These are phyloP conservation scores for Rubia yunnanensis DNA, from an alignment of 257 asterid genomes.

Conservation along the genomic window DNA sequence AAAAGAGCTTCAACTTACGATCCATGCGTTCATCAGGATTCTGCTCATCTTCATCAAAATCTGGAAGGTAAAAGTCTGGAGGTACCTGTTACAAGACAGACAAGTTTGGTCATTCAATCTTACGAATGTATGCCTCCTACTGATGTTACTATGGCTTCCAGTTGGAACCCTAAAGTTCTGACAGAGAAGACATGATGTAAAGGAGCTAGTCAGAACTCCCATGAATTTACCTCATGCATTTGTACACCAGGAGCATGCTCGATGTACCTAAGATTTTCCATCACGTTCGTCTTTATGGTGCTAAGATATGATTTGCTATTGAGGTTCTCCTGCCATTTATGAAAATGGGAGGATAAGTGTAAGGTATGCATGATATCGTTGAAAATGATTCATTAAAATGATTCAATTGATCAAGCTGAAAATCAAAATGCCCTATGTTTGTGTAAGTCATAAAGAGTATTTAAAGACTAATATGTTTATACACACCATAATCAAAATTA, in stretches of 20 bases:
- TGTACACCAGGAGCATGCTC: slow-evolving; percentile 99
- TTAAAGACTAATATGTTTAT: background rate
- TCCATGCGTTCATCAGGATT: slow-evolving; percentile 79
- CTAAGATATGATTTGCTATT: slow-evolving; percentile 87
- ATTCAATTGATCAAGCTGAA: background rate
- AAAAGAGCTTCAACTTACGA: slow-evolving; percentile 49
- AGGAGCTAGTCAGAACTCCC: background rate
- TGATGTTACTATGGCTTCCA: background rate
- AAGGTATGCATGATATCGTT: background rate
- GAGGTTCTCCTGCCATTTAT: slow-evolving; percentile 74
- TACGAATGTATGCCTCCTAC: background rate
- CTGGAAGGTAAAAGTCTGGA: slow-evolving; percentile 92
- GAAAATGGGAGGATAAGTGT: slow-evolving; percentile 14
- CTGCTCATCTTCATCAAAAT: slow-evolving; percentile 76
- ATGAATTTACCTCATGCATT: slow-evolving; percentile 78
- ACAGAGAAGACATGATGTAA: background rate
- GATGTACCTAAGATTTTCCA: slow-evolving; percentile 82
- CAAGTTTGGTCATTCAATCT: background rate
- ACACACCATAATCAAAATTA: slow-evolving; percentile 8
- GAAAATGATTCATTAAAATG: background rate
- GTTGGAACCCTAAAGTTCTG: background rate
- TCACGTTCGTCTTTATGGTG: slow-evolving; percentile 74
- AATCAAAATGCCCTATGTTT: background rate
- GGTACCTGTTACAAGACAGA: slow-evolving; percentile 55
- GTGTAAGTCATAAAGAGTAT: background rate